phyloP scores from a whole-genome alignment of 208 protist species.

The Leishmania aethiopica region DNA sequence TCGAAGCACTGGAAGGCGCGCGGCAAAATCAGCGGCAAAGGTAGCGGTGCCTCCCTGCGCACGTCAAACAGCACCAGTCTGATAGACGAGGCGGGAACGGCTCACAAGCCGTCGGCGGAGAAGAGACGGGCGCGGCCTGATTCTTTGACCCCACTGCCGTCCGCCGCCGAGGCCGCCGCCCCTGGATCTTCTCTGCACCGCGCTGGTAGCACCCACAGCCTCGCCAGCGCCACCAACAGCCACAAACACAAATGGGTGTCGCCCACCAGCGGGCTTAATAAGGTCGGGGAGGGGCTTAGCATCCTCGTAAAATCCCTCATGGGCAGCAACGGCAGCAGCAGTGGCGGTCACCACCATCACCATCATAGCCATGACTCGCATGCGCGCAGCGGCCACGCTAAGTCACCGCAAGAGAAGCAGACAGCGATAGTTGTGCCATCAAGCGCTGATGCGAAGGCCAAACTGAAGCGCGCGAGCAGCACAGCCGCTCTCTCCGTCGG shows the following conservation, averaged over 20 bases:
- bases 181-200: background rate
- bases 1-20: background rate
- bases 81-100: background rate
- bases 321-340: conserved; percentile 6
- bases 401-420: conserved; percentile 8
- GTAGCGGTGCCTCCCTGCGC: background rate
- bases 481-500: background rate
- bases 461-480: conserved; percentile 3
- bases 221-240: conserved; percentile 13
- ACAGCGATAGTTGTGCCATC: background rate
- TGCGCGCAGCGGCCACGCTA: background rate
- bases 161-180: background rate
- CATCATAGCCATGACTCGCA: conserved; percentile 1
- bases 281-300: conserved; percentile 31
- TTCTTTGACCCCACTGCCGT: background rate
- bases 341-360: conserved; percentile 1
- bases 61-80: conserved; percentile 1
- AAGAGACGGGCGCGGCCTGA: background rate
- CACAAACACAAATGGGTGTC: conserved; percentile 14
- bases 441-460: conserved; percentile 12
- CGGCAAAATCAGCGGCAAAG: background rate
- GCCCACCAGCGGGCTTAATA: conserved; percentile 16
- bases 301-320: conserved; percentile 38
- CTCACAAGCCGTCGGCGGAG: background rate
- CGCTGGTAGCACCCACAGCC: conserved; percentile 21